Conservation (phyloP, 106 monocot species). For the Platanthera guangdongensis region DNA sequence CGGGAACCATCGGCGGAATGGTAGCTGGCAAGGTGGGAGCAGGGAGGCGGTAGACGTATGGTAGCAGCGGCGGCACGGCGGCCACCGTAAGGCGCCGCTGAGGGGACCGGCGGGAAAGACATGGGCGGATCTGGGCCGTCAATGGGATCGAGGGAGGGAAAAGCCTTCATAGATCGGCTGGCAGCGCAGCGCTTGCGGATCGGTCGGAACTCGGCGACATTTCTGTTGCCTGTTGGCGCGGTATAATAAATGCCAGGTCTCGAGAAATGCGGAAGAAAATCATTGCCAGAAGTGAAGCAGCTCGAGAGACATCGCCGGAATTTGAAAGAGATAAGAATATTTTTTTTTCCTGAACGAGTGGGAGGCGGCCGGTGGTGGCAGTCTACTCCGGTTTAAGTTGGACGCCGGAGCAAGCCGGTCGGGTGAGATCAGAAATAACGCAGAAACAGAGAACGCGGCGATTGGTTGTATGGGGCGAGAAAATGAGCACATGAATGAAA, state of each 20-base stretch:
- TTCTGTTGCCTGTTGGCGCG: neutral
- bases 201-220: neutral
- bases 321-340: no score
- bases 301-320: no score
- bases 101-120: constrained; percentile 2
- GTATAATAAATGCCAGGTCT: neutral
- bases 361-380: no score
- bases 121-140: neutral
- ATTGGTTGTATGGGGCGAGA: no score
- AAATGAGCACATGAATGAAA: no score
- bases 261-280: neutral
- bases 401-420: no score
- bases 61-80: constrained; percentile 7
- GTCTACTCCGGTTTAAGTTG: no score
- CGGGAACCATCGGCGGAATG: constrained; percentile 15
- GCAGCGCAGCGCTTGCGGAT: neutral
- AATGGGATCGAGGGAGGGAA: neutral
- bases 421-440: no score
- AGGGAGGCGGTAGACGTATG: constrained; percentile 37
- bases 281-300: no score
- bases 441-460: no score
- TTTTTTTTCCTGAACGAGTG: no score
- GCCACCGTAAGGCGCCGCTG: neutral
- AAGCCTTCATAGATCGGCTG: constrained; percentile 1
- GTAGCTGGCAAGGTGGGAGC: constrained; percentile 53